Conservation (phyloP, 768 basidiomycete genomes). For the Suillus luteus region DNA sequence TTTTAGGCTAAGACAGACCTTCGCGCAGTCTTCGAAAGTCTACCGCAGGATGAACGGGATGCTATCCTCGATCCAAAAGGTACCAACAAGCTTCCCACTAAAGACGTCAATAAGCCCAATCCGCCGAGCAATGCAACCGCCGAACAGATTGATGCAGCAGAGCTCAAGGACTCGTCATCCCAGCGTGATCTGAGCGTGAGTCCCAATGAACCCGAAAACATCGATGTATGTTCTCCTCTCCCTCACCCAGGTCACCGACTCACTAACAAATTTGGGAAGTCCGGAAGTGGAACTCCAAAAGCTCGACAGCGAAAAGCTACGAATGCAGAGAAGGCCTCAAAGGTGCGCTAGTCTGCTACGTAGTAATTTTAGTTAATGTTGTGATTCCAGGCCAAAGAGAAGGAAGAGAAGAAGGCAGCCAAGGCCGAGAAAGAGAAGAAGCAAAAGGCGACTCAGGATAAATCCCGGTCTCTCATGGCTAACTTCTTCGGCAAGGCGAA, state of each 20-base stretch:
- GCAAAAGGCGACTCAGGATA: slow-evolving; percentile 67
- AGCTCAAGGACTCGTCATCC: slow-evolving; percentile 28
- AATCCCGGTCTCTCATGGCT: slow-evolving; percentile 73
- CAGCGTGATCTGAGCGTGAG: slow-evolving; percentile 28
- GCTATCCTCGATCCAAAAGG: slow-evolving; percentile 57
- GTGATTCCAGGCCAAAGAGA: slow-evolving; percentile 61
- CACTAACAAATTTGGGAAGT: slow-evolving; percentile 16
- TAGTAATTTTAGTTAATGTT: slow-evolving; percentile 13
- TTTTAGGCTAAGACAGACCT: slow-evolving; percentile 63
- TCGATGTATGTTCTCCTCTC: slow-evolving; percentile 34
- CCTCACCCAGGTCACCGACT: background rate
- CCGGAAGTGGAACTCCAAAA: slow-evolving; percentile 30
- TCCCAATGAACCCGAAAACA: slow-evolving; percentile 38
- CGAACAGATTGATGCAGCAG: slow-evolving; percentile 17
- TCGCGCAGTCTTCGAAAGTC: slow-evolving; percentile 51
- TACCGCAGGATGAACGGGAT: slow-evolving; percentile 58
- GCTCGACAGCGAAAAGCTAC: slow-evolving; percentile 50
- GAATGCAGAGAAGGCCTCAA: slow-evolving; percentile 55
- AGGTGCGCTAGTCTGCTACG: slow-evolving; percentile 21
- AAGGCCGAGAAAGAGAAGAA: slow-evolving; percentile 74
- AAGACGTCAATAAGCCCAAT: slow-evolving; percentile 34
- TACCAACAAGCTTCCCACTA: slow-evolving; percentile 33
- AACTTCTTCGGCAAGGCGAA: slow-evolving; percentile 77
- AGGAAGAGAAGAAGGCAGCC: slow-evolving; percentile 64
- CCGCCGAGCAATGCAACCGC: slow-evolving; percentile 7